phyloP scores from a whole-genome alignment of 805 yeast genomes.

The Wickerhamiella galacta region DNA sequence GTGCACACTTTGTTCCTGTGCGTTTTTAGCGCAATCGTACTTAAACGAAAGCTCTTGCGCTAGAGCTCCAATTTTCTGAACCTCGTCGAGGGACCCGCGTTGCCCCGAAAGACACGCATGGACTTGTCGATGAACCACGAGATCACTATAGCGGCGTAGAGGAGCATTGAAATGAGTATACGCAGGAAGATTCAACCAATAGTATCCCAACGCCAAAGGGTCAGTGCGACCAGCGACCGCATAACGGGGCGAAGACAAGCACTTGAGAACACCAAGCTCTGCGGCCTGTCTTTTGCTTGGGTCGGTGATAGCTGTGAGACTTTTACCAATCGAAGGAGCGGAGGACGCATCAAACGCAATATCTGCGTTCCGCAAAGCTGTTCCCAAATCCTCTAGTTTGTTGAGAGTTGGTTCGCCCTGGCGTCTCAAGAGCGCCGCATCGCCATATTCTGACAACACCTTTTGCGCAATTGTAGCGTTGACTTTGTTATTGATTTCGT shows the following conservation, averaged over 20 bases:
- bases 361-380: constrained; percentile 38
- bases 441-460: constrained; percentile 60
- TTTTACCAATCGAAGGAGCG: constrained; percentile 52
- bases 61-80: constrained; percentile 19
- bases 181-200: constrained; percentile 62
- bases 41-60: constrained; percentile 91
- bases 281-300: constrained; percentile 49
- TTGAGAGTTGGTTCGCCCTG: constrained; percentile 71
- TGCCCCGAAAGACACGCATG: constrained; percentile 37
- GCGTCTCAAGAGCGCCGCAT: constrained; percentile 67
- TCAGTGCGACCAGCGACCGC: constrained; percentile 78
- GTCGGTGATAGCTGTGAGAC: constrained; percentile 49
- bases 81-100: neutral
- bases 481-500: constrained; percentile 57
- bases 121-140: constrained; percentile 82
- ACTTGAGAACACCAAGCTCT: constrained; percentile 64
- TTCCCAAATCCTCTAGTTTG: constrained; percentile 62
- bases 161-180: constrained; percentile 94
- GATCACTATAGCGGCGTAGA: constrained; percentile 77
- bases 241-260: constrained; percentile 74
- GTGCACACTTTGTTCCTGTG: constrained; percentile 92
- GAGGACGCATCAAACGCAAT: constrained; percentile 56
- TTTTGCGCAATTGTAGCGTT: constrained; percentile 76
- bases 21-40: constrained; percentile 81
- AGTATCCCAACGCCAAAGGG: constrained; percentile 61